Percentiles rank a stretch among this genome's conserved stretches.
Conservation (phyloP, 768 basidiomycete genomes). For the Lentinula boryana region DNA sequence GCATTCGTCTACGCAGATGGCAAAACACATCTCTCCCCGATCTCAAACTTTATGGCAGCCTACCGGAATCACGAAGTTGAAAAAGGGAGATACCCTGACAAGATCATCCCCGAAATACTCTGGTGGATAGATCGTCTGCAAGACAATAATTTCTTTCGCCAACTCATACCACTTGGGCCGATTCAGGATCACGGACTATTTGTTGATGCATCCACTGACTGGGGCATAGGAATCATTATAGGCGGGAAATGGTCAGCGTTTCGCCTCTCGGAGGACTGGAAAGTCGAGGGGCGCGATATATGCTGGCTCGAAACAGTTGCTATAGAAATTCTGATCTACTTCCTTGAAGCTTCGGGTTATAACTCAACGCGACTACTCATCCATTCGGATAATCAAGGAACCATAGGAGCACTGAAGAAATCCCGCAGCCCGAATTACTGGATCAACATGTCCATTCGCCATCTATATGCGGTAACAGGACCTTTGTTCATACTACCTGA, state of each 20-base stretch:
- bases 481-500: too few species aligned
- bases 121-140: constrained; percentile 23
- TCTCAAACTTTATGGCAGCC: constrained; percentile 18
- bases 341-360: constrained; percentile 10
- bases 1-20: constrained; percentile 23
- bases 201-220: constrained; percentile 24
- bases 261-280: background rate
- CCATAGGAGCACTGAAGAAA: too few species aligned
- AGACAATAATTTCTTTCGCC: constrained; percentile 2
- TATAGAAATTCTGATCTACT: constrained; percentile 11
- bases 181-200: constrained; percentile 17
- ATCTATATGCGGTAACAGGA: too few species aligned
- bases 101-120: constrained; percentile 15
- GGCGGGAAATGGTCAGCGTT: constrained; percentile 10
- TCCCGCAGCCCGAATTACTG: too few species aligned
- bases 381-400: too few species aligned
- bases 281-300: too few species aligned
- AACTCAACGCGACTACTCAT: background rate
- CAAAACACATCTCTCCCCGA: constrained; percentile 16
- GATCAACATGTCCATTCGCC: too few species aligned
- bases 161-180: constrained; percentile 7
- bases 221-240: constrained; percentile 16
- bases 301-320: background rate
- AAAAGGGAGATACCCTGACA: constrained; percentile 11
- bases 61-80: constrained; percentile 13